A percentile compares a stretch with the other conserved stretches of the same genome.
Evolutionary conservation across 306 rosid genomes (phyloP).

Genomic region (Herpetospermum pedunculosum): DNA sequence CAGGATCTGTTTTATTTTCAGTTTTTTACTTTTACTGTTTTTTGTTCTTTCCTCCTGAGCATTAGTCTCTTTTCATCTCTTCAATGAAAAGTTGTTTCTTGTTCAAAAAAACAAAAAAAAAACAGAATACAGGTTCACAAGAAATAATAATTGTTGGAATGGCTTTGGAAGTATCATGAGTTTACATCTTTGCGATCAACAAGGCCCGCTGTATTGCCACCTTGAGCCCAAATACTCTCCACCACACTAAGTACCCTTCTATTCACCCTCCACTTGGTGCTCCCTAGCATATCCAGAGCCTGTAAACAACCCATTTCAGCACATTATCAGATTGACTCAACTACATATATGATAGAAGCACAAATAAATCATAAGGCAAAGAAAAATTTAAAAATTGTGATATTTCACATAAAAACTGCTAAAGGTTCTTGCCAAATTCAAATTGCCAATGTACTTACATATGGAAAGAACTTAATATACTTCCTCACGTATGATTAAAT

Average conservation of each 20-base stretch:
- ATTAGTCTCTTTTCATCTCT: no score
- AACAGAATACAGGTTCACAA: not conserved
- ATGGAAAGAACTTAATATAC: not conserved
- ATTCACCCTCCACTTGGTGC: slow-evolving; percentile 76
- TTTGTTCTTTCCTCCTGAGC: no score
- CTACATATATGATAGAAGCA: not conserved
- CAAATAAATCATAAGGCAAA: not conserved
- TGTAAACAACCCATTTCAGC: slow-evolving; percentile 18
- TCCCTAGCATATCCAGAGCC: slow-evolving; percentile 84
- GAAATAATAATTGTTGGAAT: not conserved
- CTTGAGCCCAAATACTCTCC: slow-evolving; percentile 71
- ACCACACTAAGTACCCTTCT: slow-evolving; percentile 54
- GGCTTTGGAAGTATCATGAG: not conserved
- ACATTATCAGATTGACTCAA: not conserved
- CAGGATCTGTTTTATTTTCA: no score
- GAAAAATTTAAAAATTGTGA: not conserved
- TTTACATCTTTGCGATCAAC: slow-evolving; percentile 67
- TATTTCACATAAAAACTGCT: not conserved
- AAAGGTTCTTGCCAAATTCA: not conserved
- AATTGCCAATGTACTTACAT: not conserved
- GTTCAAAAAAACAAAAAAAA: no score
- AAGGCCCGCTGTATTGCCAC: slow-evolving; percentile 77
- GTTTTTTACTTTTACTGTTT: no score
- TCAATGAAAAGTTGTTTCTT: no score
- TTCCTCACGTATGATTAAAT: not conserved